These are phyloP conservation scores for Diutina scorzettiae DNA, from an alignment of 1,139 yeast genomes.

Conservation along the genomic window DNA sequence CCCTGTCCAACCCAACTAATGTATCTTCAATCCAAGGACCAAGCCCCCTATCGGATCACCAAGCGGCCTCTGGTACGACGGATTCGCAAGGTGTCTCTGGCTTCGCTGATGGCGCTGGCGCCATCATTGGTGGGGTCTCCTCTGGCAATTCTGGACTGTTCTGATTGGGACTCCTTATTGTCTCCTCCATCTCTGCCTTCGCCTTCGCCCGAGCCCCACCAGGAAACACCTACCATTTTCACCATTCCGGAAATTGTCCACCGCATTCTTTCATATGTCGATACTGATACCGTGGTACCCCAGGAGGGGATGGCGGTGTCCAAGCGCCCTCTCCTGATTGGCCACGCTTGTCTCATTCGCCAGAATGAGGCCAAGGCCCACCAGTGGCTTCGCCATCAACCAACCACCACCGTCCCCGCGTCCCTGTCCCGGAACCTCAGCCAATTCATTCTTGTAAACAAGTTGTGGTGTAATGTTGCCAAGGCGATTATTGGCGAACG, in stretches of 20 bases:
- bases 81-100: not conserved
- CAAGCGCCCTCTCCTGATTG: conserved; percentile 53
- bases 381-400: not conserved
- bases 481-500: conserved; percentile 41
- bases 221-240: conserved; percentile 37
- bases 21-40: not conserved
- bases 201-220: not conserved
- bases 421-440: conserved; percentile 19
- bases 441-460: conserved; percentile 59
- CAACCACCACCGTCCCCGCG: not conserved
- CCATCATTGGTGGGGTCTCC: not conserved
- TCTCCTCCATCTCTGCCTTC: not conserved
- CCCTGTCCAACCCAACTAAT: too few species aligned
- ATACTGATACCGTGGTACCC: conserved; percentile 39
- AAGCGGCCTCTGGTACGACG: conserved; percentile 4
- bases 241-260: conserved; percentile 66
- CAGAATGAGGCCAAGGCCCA: conserved; percentile 25
- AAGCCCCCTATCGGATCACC: not conserved
- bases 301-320: conserved; percentile 47
- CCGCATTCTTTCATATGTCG: conserved; percentile 49
- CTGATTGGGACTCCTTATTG: not conserved
- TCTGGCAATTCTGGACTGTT: not conserved
- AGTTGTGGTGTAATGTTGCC: conserved; percentile 49
- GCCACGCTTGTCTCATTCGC: conserved; percentile 37
- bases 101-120: not conserved